phyloP scores from a whole-genome alignment of 495 filamentous ascomycete genomes.

The Neurospora sp. region DNA sequence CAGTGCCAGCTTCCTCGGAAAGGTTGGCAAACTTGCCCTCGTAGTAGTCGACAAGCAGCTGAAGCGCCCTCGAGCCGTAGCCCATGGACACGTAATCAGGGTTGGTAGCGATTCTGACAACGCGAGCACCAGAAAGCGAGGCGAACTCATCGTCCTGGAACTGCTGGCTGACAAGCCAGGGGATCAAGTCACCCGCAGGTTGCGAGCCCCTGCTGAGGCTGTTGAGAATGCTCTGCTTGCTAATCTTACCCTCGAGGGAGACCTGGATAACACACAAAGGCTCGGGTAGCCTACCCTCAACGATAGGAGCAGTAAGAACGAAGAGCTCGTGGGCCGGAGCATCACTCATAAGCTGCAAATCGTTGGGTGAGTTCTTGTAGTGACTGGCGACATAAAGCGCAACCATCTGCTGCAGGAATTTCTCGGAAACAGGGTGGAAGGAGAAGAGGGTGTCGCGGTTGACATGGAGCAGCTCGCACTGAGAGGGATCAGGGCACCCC shows the following conservation, averaged over 20 bases:
- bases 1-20: conserved; percentile 45
- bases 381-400: conserved; percentile 95
- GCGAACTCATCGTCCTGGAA: conserved; percentile 98
- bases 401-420: conserved; percentile 96
- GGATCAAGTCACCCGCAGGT: conserved; percentile 90
- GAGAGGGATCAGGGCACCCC: conserved; percentile 79
- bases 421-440: conserved; percentile 94
- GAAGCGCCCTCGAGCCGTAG: conserved; percentile 80
- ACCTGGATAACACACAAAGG: conserved; percentile 93
- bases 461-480: conserved; percentile 85
- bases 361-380: conserved; percentile 98
- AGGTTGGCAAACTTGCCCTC: conserved; percentile 86
- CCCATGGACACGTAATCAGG: conserved; percentile 88
- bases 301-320: conserved; percentile 81
- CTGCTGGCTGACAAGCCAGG: conserved; percentile 96
- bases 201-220: conserved; percentile 80
- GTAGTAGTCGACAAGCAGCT: conserved; percentile 84
- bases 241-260: conserved; percentile 89
- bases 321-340: conserved; percentile 95
- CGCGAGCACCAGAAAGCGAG: conserved; percentile 77
- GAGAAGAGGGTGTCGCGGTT: conserved; percentile 97
- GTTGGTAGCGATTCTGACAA: conserved; percentile 94
- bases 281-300: conserved; percentile 77
- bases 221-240: conserved; percentile 81
- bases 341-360: conserved; percentile 95